Base-by-base conservation (phyloP, 2,329 filamentous ascomycete species). In the Claviceps maximensis region DNA sequence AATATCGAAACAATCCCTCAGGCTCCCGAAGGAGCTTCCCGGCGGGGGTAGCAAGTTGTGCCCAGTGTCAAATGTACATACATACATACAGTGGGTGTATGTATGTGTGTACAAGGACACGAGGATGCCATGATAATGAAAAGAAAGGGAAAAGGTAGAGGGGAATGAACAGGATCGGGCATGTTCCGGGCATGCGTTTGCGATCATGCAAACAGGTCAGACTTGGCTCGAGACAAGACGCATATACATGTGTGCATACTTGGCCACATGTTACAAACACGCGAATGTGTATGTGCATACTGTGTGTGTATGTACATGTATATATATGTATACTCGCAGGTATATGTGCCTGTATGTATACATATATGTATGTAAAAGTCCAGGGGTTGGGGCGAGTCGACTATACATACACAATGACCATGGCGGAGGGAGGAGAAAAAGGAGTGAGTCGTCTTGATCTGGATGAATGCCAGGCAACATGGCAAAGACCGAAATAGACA, bases 151-250 rank as follows among this genome's bases (percentile, higher is more conserved):
- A 29, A 29, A 29, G 27, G 27, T 29, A 33, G 12, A 33, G 9
- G 9, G 23, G 31, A 21, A 21, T 23, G 23, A 45, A 41, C 51
- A 45, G 51, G 51, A 38, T 45, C 42, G 47, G 51, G 38, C 46
- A 45, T 52, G 27, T 53, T 53, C 51, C 51, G 46, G 46, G 15
- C 15, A 36, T 42, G 38, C 38, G 36, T 49, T n/a, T 49, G 27
- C 29, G 51, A 49, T 53, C n/a, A 49, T 49, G 51, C 47, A 53
- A 45, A 25, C 21, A 27, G n/a, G 40, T 42, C 40, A 21, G 40
- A 42, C 40, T 42, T 42, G 40, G 40, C 40, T 21, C 40, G 38
- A 4, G 38, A 17, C n/a, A 33, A 33, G 9, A 42, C 9, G n/a
- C 21, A 42, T 4, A 10, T 42, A 42, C 21, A n/a, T 42, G 21